A percentile compares a stretch with the other conserved stretches of the same genome.
Conservation (phyloP, 306 rosid species). For the Ceratonia siliqua region DNA sequence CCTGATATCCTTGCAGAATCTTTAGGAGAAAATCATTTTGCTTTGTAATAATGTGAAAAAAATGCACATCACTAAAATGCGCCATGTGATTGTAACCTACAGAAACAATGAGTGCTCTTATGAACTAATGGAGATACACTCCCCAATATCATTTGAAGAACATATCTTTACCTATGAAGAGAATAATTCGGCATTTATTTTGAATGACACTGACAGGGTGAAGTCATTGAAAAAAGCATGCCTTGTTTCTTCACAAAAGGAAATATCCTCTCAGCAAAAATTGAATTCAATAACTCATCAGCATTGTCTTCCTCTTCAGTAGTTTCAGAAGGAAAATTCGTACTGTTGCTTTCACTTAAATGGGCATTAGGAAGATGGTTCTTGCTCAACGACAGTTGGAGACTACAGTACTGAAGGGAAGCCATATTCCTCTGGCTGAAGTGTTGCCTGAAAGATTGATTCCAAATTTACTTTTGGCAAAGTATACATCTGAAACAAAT, state of each 20-base stretch:
- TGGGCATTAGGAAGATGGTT: no score
- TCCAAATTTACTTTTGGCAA: not conserved
- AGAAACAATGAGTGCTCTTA: not conserved
- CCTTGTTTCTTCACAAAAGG: not conserved
- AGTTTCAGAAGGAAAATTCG: no score
- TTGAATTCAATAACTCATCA: no score
- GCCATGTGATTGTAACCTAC: not conserved
- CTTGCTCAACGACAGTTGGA: no score
- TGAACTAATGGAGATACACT: not conserved
- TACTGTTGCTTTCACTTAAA: no score
- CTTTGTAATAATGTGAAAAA: not conserved
- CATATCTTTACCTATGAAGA: constrained; percentile 28
- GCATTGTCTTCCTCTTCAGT: no score
- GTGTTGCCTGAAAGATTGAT: not conserved
- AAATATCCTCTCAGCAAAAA: not conserved
- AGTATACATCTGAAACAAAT: constrained; percentile 5
- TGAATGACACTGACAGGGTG: not conserved
- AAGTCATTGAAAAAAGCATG: not conserved
- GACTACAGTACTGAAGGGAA: not conserved
- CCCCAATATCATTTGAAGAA: not conserved
- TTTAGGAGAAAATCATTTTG: not conserved
- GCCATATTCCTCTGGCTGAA: not conserved
- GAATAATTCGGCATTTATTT: constrained; percentile 7
- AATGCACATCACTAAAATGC: not conserved
- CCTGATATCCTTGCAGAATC: not conserved